These are phyloP conservation scores for Acacia confusa DNA, from an alignment of 306 rosid genomes.

Conservation along the genomic window DNA sequence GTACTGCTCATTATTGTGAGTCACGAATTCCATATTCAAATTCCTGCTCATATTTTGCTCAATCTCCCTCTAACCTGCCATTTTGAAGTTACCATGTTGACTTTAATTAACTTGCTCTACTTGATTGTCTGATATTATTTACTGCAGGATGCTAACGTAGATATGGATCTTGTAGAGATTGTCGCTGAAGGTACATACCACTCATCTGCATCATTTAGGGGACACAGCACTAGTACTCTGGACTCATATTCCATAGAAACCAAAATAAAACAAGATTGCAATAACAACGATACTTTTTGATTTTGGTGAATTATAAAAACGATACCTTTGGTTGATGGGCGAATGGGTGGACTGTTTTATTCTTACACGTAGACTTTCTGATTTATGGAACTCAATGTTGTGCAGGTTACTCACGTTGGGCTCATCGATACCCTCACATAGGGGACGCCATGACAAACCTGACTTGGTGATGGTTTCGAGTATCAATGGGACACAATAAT, in stretches of 20 bases:
- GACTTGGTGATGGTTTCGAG: constrained; percentile 25
- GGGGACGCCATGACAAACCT: constrained; percentile 46
- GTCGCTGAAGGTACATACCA: constrained; percentile 51
- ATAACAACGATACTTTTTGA: not conserved
- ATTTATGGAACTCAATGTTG: constrained; percentile 2
- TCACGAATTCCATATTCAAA: not conserved
- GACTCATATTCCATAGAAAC: not conserved
- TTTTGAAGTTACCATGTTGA: not conserved
- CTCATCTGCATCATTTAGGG: not conserved
- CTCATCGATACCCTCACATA: constrained; percentile 61
- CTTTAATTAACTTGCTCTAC: not conserved
- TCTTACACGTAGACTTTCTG: constrained; percentile 8
- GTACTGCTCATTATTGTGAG: not conserved
- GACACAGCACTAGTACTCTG: not conserved
- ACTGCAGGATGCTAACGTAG: constrained; percentile 61
- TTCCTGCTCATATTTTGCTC: not conserved
- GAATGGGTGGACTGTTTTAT: not conserved
- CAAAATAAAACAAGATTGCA: not conserved
- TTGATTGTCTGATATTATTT: constrained; percentile 1
- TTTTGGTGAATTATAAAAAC: not conserved
- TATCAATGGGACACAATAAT: not conserved
- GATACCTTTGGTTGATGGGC: not conserved
- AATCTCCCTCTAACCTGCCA: not conserved
- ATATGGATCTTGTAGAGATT: constrained; percentile 78
- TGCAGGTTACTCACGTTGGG: constrained; percentile 82